Conservation (phyloP, 176 grass and related monocot species). For the Triticum monococcum region DNA sequence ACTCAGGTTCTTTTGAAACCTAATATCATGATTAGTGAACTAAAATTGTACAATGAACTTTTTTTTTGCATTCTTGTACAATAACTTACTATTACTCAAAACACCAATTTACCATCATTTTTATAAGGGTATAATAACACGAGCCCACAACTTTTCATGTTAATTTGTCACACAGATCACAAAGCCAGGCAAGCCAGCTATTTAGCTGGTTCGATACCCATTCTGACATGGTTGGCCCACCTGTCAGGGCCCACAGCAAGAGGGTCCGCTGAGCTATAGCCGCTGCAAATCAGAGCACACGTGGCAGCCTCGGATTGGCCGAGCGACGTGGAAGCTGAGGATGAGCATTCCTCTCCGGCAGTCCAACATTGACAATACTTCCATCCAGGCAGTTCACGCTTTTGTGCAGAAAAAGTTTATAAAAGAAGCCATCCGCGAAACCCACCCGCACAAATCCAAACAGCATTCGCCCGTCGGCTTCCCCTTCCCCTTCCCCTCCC, state of each 20-base stretch:
- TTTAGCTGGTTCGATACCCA: too few species aligned
- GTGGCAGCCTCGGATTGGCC: neutral
- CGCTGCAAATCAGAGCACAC: neutral
- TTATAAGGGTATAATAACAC: too few species aligned
- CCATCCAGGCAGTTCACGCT: too few species aligned
- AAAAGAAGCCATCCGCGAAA: conserved; percentile 7
- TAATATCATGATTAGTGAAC: too few species aligned
- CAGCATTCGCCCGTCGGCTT: neutral
- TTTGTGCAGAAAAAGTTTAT: neutral
- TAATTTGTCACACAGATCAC: too few species aligned
- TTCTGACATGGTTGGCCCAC: neutral
- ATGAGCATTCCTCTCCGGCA: neutral
- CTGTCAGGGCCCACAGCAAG: neutral
- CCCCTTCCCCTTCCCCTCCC: neutral
- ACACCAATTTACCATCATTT: too few species aligned
- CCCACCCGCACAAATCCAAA: conserved; percentile 11
- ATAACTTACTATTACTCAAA: too few species aligned
- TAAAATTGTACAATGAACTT: too few species aligned
- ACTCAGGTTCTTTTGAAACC: too few species aligned
- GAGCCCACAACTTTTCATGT: too few species aligned
- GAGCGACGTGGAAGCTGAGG: neutral
- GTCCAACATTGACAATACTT: neutral
- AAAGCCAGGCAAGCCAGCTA: too few species aligned
- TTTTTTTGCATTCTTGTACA: too few species aligned
- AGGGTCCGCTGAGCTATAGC: neutral